These are phyloP conservation scores for Extremus antarcticus DNA, from an alignment of 495 filamentous ascomycete species.

Conservation along the genomic window DNA sequence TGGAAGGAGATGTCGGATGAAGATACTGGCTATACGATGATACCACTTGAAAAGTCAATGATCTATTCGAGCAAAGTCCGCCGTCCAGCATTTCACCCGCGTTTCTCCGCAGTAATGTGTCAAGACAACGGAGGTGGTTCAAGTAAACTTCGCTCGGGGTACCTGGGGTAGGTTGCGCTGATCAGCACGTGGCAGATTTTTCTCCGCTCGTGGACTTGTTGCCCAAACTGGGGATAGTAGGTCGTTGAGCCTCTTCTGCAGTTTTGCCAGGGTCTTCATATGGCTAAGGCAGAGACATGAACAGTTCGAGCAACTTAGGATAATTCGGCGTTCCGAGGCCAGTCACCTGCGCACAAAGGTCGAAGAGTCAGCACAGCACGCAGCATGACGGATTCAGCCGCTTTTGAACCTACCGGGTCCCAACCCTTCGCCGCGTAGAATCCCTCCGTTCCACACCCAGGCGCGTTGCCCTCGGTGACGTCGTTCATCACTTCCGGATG, in stretches of 20 bases:
- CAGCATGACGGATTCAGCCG: not conserved
- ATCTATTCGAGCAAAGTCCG: not conserved
- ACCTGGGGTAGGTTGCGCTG: not conserved
- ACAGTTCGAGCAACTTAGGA: conserved; percentile 23
- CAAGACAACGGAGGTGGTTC: too few relatives aligned
- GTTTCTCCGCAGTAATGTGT: not conserved
- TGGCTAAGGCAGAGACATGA: conserved; percentile 25
- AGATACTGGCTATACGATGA: not conserved
- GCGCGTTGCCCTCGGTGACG: conserved; percentile 48
- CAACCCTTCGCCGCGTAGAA: conserved; percentile 17
- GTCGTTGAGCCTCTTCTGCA: too few relatives aligned
- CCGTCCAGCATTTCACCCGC: not conserved
- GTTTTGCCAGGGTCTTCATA: too few relatives aligned
- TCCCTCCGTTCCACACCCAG: conserved; percentile 40
- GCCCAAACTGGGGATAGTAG: too few relatives aligned
- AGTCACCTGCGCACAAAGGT: not conserved
- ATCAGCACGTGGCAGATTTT: too few relatives aligned
- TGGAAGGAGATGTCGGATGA: not conserved
- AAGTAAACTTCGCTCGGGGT: too few relatives aligned
- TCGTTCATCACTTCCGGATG: conserved; percentile 51
- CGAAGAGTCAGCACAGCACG: not conserved
- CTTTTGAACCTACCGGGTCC: conserved; percentile 18
- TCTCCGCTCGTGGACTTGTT: too few relatives aligned
- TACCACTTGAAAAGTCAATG: not conserved
- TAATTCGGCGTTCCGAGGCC: conserved; percentile 27